phyloP scores from a whole-genome alignment of 2,329 filamentous ascomycete species.

The Sphaerulina vaccinii region DNA sequence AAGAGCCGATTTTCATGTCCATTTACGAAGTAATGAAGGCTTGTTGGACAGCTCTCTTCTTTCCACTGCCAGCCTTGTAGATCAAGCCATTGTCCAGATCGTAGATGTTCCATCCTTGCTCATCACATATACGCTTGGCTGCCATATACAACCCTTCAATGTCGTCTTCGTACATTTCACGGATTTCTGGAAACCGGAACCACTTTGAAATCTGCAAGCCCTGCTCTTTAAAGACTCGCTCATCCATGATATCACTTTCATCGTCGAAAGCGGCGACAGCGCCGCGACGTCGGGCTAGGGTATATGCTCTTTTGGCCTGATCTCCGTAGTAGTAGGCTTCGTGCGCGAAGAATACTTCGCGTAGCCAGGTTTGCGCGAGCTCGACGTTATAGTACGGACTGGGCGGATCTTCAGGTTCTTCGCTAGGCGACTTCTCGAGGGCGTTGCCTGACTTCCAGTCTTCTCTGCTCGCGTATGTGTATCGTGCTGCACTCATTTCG shows the following conservation, averaged over 20 bases:
- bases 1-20: neutral
- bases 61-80: conserved; percentile 24
- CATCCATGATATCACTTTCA: conserved; percentile 14
- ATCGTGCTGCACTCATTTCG: conserved; percentile 26
- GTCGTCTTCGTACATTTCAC: conserved; percentile 30
- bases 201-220: conserved; percentile 22
- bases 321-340: conserved; percentile 14
- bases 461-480: conserved; percentile 27
- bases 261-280: neutral
- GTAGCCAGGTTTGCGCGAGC: conserved; percentile 25
- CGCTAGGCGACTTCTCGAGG: conserved; percentile 1
- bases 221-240: neutral
- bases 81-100: conserved; percentile 28
- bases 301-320: neutral
- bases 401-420: conserved; percentile 19
- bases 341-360: conserved; percentile 30
- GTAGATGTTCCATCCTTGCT: conserved; percentile 31
- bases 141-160: conserved; percentile 24
- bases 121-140: conserved; percentile 34
- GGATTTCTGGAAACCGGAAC: conserved; percentile 27
- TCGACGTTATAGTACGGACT: conserved; percentile 28
- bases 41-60: conserved; percentile 5
- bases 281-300: conserved; percentile 3
- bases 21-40: neutral
- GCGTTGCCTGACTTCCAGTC: conserved; percentile 19